Conservation (phyloP, 1,284 basidiomycete genomes). For the Phaffia rhodozyma region DNA sequence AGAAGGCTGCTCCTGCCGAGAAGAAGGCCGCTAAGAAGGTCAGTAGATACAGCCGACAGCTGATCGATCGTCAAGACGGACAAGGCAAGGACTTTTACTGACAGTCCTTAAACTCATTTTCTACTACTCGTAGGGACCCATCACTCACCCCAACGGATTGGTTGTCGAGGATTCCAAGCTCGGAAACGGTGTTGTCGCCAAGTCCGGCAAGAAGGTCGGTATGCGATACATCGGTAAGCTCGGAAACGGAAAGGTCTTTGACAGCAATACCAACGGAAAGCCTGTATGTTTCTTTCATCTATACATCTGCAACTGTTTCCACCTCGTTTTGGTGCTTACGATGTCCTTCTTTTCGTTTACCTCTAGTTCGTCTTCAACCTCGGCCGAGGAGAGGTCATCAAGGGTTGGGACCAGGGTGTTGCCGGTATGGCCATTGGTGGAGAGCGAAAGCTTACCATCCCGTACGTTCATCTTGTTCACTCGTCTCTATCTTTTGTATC, state of each 20-base stretch:
- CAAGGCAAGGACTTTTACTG: background rate
- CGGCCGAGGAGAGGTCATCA: constrained; percentile 83
- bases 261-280: constrained; percentile 76
- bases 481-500: background rate
- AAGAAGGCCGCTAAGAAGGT: constrained; percentile 24
- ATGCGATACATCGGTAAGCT: constrained; percentile 81
- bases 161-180: constrained; percentile 64
- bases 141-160: constrained; percentile 57
- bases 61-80: background rate
- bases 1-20: constrained; percentile 27
- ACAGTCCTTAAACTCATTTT: background rate
- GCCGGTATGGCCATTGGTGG: constrained; percentile 85
- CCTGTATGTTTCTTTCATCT: constrained; percentile 45
- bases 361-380: constrained; percentile 68
- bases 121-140: constrained; percentile 25
- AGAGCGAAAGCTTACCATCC: constrained; percentile 70
- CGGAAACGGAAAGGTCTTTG: constrained; percentile 71
- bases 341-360: background rate
- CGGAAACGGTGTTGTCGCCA: constrained; percentile 70
- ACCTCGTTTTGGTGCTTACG: constrained; percentile 10
- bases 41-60: background rate
- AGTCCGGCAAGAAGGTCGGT: constrained; percentile 66
- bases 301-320: constrained; percentile 1
- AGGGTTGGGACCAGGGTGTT: constrained; percentile 89
- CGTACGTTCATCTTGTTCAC: constrained; percentile 28